Evolutionary conservation across 2,329 filamentous ascomycete genomes (phyloP), one percentile per base, ranked within the genome.

Genomic region (Xylaria sp.): DNA sequence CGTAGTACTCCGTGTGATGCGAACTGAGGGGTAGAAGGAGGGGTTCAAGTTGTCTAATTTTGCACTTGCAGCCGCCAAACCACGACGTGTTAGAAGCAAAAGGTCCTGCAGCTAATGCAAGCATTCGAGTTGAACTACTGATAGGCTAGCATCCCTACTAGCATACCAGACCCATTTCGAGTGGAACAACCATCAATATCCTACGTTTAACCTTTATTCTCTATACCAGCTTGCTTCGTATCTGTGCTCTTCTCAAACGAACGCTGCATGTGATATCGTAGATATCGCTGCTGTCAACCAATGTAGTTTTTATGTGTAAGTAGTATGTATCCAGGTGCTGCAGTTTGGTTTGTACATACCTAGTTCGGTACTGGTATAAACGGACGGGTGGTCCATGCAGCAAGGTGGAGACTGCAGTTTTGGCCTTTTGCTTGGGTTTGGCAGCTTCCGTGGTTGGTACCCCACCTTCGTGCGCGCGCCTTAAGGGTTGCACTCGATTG

Each of bases 401-500:
- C 23, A 3, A 3, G 6, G 64, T 32, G 25, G 37, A 20, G 65
- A 25, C 12, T 0, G 15, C 20, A 41, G 55, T 44, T 57, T 20
- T 34, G 54, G 8, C 34, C 15, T 41, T n/a, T 56, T n/a, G 54
- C 34, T n/a, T 56, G 34, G n/a, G 41, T 46, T 28, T 28, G 55
- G 55, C 55, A 58, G 55, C 25, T 58, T 52, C 54, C 15, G 51
- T 32, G 41, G 44, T 18, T 52, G n/a, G 13, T 34, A 52, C 65
- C 59, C 65, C 65, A 55, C 65, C 48, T 4, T 63, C 41, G 12
- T 58, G 56, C 48, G 56, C 39, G 56, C 44, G 59, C 48, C 39
- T 55, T 34, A 46, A 18, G 65, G 56, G 48, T 52, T 52, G 50
- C 48, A 58, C 23, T 57, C 37, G 9, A 54, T 25, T 58, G 7